Evolutionary conservation across 352 stramenopile genomes (phyloP).

Genomic region (Blastocystis sp.): DNA sequence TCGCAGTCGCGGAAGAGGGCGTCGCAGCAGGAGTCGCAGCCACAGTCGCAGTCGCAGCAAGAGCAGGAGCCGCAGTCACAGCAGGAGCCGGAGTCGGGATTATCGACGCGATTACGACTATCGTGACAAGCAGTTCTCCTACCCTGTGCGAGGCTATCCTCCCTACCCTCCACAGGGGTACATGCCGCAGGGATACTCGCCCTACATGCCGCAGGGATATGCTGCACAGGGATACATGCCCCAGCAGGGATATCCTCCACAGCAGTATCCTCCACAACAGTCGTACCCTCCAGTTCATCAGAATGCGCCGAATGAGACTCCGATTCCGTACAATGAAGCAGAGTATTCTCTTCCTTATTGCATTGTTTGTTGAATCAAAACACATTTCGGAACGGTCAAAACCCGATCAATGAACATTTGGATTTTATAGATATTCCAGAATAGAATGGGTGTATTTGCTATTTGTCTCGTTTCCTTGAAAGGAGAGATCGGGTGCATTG

Average conservation of each 20-base stretch:
- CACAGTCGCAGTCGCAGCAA: neutral
- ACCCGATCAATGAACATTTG: neutral
- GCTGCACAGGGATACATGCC: neutral
- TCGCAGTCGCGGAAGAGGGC: neutral
- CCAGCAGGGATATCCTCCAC: neutral
- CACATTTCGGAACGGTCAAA: neutral
- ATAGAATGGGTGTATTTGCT: slow-evolving; percentile 43
- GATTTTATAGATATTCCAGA: neutral
- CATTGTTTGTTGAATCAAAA: slow-evolving; percentile 21
- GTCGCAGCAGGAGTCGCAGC: neutral
- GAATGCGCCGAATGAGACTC: neutral
- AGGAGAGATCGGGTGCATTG: slow-evolving; percentile 59
- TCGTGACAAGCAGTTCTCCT: neutral
- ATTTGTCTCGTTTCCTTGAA: slow-evolving; percentile 53
- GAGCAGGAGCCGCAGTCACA: neutral
- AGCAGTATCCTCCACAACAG: neutral
- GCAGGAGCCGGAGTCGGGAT: neutral
- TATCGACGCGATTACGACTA: neutral
- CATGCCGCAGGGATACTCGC: neutral
- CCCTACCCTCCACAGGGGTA: neutral
- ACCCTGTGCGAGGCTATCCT: neutral
- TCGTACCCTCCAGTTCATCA: neutral
- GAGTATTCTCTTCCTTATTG: slow-evolving; percentile 4
- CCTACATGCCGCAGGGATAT: neutral
- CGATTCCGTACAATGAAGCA: neutral